phyloP scores from a whole-genome alignment of 2,329 filamentous ascomycete species.

The Phaeosphaeriaceae sp. region DNA sequence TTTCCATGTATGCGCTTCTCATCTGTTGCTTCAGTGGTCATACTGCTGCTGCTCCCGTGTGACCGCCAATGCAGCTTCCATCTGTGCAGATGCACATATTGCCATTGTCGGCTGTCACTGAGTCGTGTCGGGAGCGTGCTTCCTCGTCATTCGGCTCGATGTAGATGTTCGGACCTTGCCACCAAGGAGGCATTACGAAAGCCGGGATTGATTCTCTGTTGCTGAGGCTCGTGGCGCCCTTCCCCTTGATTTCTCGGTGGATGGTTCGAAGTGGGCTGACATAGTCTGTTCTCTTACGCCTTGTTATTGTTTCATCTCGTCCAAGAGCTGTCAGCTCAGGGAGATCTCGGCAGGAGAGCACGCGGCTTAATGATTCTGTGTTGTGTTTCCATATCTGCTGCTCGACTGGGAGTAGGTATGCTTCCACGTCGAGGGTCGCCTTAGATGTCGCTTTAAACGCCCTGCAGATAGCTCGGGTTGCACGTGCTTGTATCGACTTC shows the following conservation, averaged over 20 bases:
- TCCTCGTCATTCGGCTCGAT: conserved; percentile 15
- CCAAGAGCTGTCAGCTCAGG: conserved; percentile 11
- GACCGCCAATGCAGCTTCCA: conserved; percentile 22
- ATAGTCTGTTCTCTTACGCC: conserved; percentile 7
- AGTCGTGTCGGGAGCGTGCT: conserved; percentile 18
- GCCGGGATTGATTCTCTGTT: conserved; percentile 19
- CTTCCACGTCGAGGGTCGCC: conserved; percentile 26
- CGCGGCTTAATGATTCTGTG: conserved; percentile 12
- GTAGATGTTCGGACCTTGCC: conserved; percentile 12
- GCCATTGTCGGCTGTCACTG: conserved; percentile 9
- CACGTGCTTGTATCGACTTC: conserved; percentile 31
- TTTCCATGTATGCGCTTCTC: conserved; percentile 15
- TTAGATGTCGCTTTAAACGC: conserved; percentile 28
- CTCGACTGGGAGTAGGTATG: conserved; percentile 19
- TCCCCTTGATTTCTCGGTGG: conserved; percentile 14
- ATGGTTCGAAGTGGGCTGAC: conserved; percentile 15
- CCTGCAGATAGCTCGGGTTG: conserved; percentile 27
- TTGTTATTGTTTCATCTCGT: conserved; percentile 1
- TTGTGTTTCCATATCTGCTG: conserved; percentile 24
- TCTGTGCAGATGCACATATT: conserved; percentile 30
- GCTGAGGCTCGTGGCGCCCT: conserved; percentile 4
- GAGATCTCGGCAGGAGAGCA: conserved; percentile 14
- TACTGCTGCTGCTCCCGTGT: conserved; percentile 18
- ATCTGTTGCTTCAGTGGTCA: too few relatives aligned
- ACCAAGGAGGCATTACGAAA: conserved; percentile 19